Conservation (phyloP, 352 stramenopile genomes). For the Phytophthora rubi region DNA sequence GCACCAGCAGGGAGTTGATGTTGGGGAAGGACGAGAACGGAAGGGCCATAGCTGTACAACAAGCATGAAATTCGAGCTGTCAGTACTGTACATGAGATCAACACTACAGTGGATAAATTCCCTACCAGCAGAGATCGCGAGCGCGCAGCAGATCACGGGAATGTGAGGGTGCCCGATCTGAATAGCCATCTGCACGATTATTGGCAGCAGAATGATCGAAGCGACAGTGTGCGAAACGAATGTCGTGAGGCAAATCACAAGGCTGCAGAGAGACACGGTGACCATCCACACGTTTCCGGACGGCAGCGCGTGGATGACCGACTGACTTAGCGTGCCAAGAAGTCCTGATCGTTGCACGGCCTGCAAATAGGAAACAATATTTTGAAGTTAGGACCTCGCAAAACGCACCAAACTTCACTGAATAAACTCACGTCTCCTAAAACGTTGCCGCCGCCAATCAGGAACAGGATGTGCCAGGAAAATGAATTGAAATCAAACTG, state of each 20-base stretch:
- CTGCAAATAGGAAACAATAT: slow-evolving; percentile 28
- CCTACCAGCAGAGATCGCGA: slow-evolving; percentile 89
- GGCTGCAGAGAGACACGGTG: slow-evolving; percentile 84
- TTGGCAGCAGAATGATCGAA: slow-evolving; percentile 92
- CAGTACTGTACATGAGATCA: not conserved
- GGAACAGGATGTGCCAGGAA: slow-evolving; percentile 94
- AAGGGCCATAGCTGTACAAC: slow-evolving; percentile 80
- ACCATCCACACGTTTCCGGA: slow-evolving; percentile 88
- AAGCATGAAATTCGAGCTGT: slow-evolving; percentile 2
- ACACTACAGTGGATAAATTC: not conserved
- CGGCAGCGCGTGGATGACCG: slow-evolving; percentile 80
- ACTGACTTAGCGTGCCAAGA: slow-evolving; percentile 83
- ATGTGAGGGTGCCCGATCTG: slow-evolving; percentile 89
- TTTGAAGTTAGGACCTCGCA: not conserved
- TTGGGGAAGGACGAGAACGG: slow-evolving; percentile 94
- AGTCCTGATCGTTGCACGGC: slow-evolving; percentile 85
- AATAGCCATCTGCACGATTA: slow-evolving; percentile 92
- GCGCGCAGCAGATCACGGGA: slow-evolving; percentile 83
- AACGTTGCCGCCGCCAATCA: slow-evolving; percentile 93
- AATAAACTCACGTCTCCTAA: slow-evolving; percentile 79
- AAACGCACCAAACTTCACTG: not conserved
- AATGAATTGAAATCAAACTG: slow-evolving; percentile 95
- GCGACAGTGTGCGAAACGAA: slow-evolving; percentile 94
- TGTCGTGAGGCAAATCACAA: slow-evolving; percentile 91
- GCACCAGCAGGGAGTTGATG: slow-evolving; percentile 91